phyloP scores from a whole-genome alignment of 345 rosid species.

The Orychophragmus violaceus region DNA sequence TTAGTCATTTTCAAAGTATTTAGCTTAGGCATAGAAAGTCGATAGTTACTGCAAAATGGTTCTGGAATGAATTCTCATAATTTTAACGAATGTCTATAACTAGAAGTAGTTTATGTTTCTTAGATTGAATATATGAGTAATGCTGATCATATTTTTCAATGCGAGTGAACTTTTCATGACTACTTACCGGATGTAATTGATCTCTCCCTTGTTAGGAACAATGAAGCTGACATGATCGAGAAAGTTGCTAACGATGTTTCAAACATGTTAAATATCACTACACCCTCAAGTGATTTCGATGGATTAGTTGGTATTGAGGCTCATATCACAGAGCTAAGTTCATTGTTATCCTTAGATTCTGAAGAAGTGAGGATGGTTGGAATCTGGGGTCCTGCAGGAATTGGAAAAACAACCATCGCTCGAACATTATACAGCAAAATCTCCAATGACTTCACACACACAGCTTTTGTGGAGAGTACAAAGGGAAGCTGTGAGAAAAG shows the following conservation, averaged over 20 bases:
- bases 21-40: too few species aligned
- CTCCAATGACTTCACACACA: background rate
- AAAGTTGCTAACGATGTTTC: background rate
- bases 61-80: too few species aligned
- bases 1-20: too few species aligned
- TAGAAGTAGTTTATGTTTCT: background rate
- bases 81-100: background rate
- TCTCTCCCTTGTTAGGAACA: background rate
- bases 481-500: too few species aligned
- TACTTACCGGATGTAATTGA: background rate
- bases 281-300: background rate
- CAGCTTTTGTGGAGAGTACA: background rate
- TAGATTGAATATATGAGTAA: too few species aligned
- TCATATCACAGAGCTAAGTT: background rate
- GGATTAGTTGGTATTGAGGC: background rate
- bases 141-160: too few species aligned
- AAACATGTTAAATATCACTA: background rate
- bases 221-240: background rate
- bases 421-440: background rate
- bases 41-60: too few species aligned
- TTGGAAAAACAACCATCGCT: background rate
- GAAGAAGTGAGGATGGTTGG: background rate
- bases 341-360: background rate
- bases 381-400: background rate
- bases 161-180: too few species aligned